Percentiles rank a stretch among this genome's conserved stretches.
phyloP scores from a whole-genome alignment of 2,329 filamentous ascomycete genomes.

The Aspergillus fumigatus region DNA sequence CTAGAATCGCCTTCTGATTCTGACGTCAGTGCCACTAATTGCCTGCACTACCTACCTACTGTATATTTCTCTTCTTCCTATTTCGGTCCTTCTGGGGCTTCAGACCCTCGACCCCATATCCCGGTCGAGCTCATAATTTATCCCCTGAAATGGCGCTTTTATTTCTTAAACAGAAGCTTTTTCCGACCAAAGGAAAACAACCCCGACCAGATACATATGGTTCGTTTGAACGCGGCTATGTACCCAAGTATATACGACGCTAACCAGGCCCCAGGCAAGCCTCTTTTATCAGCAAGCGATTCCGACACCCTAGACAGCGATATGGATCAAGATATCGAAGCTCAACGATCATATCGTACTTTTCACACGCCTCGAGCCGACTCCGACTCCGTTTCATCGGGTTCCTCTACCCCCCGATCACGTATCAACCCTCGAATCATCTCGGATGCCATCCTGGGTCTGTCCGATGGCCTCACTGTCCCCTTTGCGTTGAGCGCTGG shows the following conservation, averaged over 20 bases:
- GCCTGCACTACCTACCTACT: background rate
- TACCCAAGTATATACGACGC: constrained; percentile 4
- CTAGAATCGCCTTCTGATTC: constrained; percentile 3
- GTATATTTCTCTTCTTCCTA: background rate
- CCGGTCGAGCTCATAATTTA: background rate
- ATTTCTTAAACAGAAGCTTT: constrained; percentile 36
- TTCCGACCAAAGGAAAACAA: constrained; percentile 22
- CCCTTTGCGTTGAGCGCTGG: constrained; percentile 75
- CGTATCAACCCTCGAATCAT: constrained; percentile 43
- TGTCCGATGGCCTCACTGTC: constrained; percentile 73
- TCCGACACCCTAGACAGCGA: constrained; percentile 19
- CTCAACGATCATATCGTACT: constrained; percentile 33
- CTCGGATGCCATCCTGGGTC: constrained; percentile 65
- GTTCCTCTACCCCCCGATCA: constrained; percentile 23
- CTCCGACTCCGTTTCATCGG: constrained; percentile 19
- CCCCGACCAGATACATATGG: constrained; percentile 8
- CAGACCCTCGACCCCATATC: background rate
- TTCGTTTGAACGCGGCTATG: constrained; percentile 10
- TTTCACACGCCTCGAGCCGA: constrained; percentile 24
- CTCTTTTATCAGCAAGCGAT: constrained; percentile 26
- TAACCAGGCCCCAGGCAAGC: constrained; percentile 23
- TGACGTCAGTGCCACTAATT: constrained; percentile 9
- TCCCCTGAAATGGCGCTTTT: constrained; percentile 32
- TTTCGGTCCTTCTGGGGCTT: constrained; percentile 1
- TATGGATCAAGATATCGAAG: constrained; percentile 28